Percentiles rank a stretch among this genome's conserved stretches.
phyloP scores from a whole-genome alignment of 2,329 filamentous ascomycete species.

The Fusarium sp. region DNA sequence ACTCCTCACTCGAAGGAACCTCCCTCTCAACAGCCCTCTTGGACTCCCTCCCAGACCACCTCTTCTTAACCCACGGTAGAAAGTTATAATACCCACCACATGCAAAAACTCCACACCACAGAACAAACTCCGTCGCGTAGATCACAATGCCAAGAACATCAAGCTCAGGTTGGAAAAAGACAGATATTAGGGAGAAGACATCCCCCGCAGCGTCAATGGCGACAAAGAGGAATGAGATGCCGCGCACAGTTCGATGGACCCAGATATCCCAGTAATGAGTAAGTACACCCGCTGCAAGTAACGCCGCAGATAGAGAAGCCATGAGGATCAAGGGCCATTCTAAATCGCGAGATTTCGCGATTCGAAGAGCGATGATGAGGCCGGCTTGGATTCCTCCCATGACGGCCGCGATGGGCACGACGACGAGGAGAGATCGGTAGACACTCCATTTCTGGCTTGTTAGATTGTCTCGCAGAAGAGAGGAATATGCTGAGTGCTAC shows the following conservation, averaged over 20 bases:
- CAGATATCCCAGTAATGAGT: constrained; percentile 81
- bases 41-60: constrained; percentile 6
- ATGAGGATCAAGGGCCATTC: constrained; percentile 77
- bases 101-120: constrained; percentile 78
- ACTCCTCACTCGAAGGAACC: background rate
- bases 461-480: background rate
- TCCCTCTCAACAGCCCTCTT: constrained; percentile 11
- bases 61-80: constrained; percentile 62
- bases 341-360: constrained; percentile 59
- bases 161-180: constrained; percentile 72
- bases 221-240: constrained; percentile 81
- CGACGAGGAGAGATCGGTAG: constrained; percentile 62
- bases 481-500: fast-evolving
- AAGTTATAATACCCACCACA: constrained; percentile 77
- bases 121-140: constrained; percentile 74
- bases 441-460: constrained; percentile 66
- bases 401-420: constrained; percentile 65
- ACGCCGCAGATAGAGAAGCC: constrained; percentile 74
- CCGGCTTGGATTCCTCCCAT: constrained; percentile 73
- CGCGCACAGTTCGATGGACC: constrained; percentile 74
- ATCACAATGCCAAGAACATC: constrained; percentile 76
- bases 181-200: constrained; percentile 75
- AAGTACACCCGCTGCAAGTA: constrained; percentile 77
- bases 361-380: constrained; percentile 71
- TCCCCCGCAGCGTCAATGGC: constrained; percentile 79